phyloP scores from a whole-genome alignment of 306 rosid species.

The Rosa rugosa region DNA sequence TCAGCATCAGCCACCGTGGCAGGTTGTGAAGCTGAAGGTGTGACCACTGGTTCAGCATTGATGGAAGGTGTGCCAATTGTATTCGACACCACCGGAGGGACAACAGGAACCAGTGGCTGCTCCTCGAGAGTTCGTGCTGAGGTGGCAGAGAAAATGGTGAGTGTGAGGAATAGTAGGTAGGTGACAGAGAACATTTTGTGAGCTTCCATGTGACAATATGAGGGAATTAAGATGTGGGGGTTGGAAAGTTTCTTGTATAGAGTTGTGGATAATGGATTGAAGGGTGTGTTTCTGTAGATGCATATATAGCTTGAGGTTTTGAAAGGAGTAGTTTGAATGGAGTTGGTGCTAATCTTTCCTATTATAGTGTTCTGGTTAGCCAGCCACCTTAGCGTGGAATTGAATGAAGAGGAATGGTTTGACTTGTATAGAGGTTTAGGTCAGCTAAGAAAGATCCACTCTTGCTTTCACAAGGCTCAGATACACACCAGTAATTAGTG shows the following conservation, averaged over 20 bases:
- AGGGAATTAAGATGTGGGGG: neutral
- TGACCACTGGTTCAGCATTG: conserved; percentile 23
- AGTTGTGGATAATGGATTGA: neutral
- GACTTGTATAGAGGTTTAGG: conserved; percentile 7
- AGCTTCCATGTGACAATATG: conserved; percentile 30
- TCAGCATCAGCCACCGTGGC: conserved; percentile 19
- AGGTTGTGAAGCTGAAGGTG: conserved; percentile 21
- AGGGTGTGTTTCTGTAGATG: conserved; percentile 10
- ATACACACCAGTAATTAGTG: neutral
- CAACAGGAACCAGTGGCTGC: neutral
- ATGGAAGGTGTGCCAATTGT: conserved; percentile 20
- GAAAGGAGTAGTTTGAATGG: conserved; percentile 35
- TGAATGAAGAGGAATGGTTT: neutral
- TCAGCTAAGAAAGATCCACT: conserved; percentile 7
- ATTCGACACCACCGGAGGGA: conserved; percentile 14
- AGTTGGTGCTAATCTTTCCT: conserved; percentile 16
- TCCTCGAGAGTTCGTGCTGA: conserved; percentile 44
- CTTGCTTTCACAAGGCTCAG: neutral
- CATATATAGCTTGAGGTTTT: conserved; percentile 10
- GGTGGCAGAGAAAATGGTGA: conserved; percentile 23
- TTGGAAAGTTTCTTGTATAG: neutral
- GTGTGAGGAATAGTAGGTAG: conserved; percentile 26
- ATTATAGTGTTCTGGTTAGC: conserved; percentile 5
- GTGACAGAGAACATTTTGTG: neutral
- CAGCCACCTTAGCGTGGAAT: neutral